Conservation (phyloP, 2,329 filamentous ascomycete species). For the Endothia cerciana region DNA sequence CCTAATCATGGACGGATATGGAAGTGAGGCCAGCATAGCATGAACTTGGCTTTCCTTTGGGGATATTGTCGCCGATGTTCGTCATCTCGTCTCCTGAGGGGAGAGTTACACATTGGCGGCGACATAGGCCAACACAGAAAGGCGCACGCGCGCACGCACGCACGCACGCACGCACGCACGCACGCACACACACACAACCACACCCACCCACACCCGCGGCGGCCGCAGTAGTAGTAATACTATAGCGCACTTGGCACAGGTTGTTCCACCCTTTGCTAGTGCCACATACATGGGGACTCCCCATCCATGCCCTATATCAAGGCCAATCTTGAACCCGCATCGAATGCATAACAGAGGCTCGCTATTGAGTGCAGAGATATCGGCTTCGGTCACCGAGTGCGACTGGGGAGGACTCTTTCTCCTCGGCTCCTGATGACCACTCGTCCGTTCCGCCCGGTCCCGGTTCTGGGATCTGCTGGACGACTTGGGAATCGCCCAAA, state of each 20-base stretch:
- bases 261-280: no score
- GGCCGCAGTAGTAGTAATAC: no score
- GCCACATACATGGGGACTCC: no score
- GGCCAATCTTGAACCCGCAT: not conserved
- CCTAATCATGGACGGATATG: slow-evolving; percentile 7
- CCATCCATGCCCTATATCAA: not conserved
- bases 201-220: not conserved
- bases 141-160: no score
- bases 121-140: slow-evolving; percentile 7
- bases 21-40: slow-evolving; percentile 9
- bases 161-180: no score
- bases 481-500: not conserved
- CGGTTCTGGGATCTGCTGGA: not conserved
- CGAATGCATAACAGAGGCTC: slow-evolving; percentile 19
- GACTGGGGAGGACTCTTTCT: not conserved
- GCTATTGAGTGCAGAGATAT: not conserved
- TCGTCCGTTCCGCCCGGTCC: not conserved
- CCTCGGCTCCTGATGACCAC: no score
- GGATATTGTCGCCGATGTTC: not conserved
- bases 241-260: no score
- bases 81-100: not conserved
- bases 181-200: not conserved
- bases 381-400: slow-evolving; percentile 14
- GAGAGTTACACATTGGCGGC: not conserved
- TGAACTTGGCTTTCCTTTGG: not conserved